Base-by-base conservation (phyloP, 2,329 filamentous ascomycete species). In the Raffaelea ambrosiae region DNA sequence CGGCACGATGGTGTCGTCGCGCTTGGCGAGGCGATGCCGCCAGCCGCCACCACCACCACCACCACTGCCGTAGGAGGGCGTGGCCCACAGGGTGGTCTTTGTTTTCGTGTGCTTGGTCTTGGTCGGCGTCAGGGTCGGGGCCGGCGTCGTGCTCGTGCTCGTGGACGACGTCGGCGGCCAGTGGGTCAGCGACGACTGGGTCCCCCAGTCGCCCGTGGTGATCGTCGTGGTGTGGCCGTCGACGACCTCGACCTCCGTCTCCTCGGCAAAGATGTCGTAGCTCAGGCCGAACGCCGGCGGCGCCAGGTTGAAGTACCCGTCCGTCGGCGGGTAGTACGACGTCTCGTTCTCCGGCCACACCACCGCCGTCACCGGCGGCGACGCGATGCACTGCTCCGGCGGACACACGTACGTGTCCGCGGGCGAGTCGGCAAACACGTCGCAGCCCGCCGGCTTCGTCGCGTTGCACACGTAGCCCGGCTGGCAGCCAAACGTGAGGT, bases 251-350 rank as follows among this genome's bases (percentile, higher is more conserved):
- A 67, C 55, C 11, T 69, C 56, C 1, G 66, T 55, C 5, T 72
- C 57, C 21, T 70, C 63, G 19, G 70, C 68, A 51, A 84, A 86
- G 18, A 86, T 80, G 39, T 74, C 74, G 50, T 77, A 82, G 44
- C 70, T 74, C 16, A 86, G 65, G 4, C 81, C 82, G 49, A 86
- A 87, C 0, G 70, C 70, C 1, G 67, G 60, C 0, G 83, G 78
- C 48, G 81, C 68, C n/a, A 86, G 69, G 50, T 85, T 74, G 64
- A 81, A 86, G 59, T 84, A 86, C 3, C 73, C 77, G 0, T 68
- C 59, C 0, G 66, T 69, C 1, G 73, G 68, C 2, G 73, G 73
- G 52, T 73, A 81, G 57, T 75, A 79, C 16, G 63, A 53, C 0
- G 73, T 77, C 40, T 66, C 48, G 48, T 70, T 68, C 1, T 60